Base-by-base conservation (phyloP, 306 rosid species). In the Trifolium fragiferum region DNA sequence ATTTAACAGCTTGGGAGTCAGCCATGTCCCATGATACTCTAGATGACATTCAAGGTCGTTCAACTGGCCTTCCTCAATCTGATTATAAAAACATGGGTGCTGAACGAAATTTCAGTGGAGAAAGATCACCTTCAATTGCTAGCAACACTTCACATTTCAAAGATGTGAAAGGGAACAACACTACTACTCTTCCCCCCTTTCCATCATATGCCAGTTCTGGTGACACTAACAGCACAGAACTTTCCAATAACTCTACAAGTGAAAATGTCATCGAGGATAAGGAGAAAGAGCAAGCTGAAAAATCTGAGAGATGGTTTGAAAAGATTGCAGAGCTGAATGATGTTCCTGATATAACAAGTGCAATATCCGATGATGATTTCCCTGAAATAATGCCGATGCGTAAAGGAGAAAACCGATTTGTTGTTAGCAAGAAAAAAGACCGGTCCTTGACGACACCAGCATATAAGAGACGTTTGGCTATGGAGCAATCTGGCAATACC, bases 301-400 rank as follows among this genome's bases (percentile, higher is more conserved):
- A 94, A 80, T 90, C 99, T 20, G 96, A 92, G 75, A 87, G 89
- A 73, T 94, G 97, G 99, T 89, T 92, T 81, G 86, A 84, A 79
- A 88, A 84, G 87, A 87, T 94, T 65, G 86, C 87, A 1, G 99
- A 94, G 86, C 80, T 90, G 89, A 89, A 92, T 64, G 77, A 90
- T 84, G 89, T 82, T 65, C 81, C 88, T 1, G 95, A 92, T 88
- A 72, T 81, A 12, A 64, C 92, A 32, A 84, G 79, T 68, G 87
- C 89, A 68, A 76, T 87, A 76, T 84, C 96, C 0, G 92, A 92
- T 75, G 90, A 90, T 43, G 96, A 92, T 80, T 92, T 94, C 84
- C 99, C 98, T 18, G 96, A 92, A 55, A 85, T 94, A 75, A 94
- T 94, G 99, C 99, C 97, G 1, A 84, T 87, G 88, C 96, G 92